Base-by-base conservation (phyloP, 805 yeast species). In the Priceomyces fermenticarens region DNA sequence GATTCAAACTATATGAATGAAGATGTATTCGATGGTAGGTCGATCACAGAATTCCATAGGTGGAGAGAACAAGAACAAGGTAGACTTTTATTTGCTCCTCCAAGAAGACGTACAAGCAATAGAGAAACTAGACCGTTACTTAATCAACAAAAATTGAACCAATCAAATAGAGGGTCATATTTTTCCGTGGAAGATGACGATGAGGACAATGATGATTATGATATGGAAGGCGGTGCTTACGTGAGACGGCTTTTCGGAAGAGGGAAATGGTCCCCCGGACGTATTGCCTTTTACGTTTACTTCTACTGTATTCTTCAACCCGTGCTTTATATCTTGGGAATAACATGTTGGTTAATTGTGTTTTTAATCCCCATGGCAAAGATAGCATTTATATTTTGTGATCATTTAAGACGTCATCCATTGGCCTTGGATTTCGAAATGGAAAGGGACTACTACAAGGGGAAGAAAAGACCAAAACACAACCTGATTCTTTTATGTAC, bases 331-430 rank as follows among this genome's bases (percentile, higher is more conserved):
- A 2, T 75, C 0, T 68, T 88, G 5, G 75, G 85, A 4, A 49
- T 77, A 1, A 35, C 81, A 3, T 78, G 91, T 51, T 93, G 97
- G 97, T 61, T 91, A 29, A 60, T 78, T 28, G 96, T 90, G 0
- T 83, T 93, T 59, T 81, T 96, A 4, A 88, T 91, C 36, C 99
- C 99, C 31, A 88, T 93, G 95, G 81, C 95, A 12, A 88, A 88
- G 39, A 84, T 88, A 12, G 67, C 85, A 20, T 63, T 72, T 51
- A 80, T 83, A 14, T 60, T 93, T 27, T 73, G 84, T 49, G 76
- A 78, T 43, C 97, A 93, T 60, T 68, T 90, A 43, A 80, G 96
- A 54, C 78, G 90, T 43, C 97, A 90, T 60, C 99, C 99, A 0
- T 67, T 91, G 42, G 96, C 96, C 0, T 64, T 91, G n/a, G 78